phyloP scores from a whole-genome alignment of 345 rosid genomes.

The Litchi chinensis region DNA sequence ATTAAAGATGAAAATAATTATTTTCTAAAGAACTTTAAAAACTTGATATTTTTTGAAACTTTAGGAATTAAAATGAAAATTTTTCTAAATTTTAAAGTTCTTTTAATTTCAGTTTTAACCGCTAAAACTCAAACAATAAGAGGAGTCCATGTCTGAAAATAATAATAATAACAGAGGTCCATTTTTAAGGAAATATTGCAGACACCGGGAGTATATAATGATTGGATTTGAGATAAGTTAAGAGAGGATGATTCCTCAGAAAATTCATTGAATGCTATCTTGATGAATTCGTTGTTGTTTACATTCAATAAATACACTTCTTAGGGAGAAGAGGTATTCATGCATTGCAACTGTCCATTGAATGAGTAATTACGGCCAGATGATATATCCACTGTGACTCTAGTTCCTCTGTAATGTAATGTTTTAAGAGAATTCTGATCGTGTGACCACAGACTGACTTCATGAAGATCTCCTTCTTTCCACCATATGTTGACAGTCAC shows the following conservation, averaged over 20 bases:
- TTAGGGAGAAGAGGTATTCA: constrained; percentile 29
- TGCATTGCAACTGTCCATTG: constrained; percentile 52
- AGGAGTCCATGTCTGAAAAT: too few relatives aligned
- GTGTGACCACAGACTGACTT: constrained; percentile 59
- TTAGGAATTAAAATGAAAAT: too few relatives aligned
- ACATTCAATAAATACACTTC: background rate
- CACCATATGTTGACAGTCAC: constrained; percentile 67
- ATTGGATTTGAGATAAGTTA: background rate
- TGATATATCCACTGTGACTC: constrained; percentile 38
- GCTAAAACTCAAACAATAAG: too few relatives aligned
- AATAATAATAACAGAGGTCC: too few relatives aligned
- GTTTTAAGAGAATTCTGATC: constrained; percentile 35
- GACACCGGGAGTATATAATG: background rate
- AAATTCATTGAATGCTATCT: background rate
- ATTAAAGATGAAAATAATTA: too few relatives aligned
- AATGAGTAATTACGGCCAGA: constrained; percentile 54
- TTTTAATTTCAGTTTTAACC: too few relatives aligned
- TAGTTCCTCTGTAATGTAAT: constrained; percentile 57
- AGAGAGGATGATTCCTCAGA: background rate
- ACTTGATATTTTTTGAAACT: too few relatives aligned
- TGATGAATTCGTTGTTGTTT: background rate
- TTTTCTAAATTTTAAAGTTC: too few relatives aligned
- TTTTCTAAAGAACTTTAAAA: too few relatives aligned
- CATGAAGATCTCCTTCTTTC: constrained; percentile 74
- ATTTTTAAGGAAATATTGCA: background rate